Base-by-base conservation (phyloP, 2,329 filamentous ascomycete genomes). In the Venturia pyrina region DNA sequence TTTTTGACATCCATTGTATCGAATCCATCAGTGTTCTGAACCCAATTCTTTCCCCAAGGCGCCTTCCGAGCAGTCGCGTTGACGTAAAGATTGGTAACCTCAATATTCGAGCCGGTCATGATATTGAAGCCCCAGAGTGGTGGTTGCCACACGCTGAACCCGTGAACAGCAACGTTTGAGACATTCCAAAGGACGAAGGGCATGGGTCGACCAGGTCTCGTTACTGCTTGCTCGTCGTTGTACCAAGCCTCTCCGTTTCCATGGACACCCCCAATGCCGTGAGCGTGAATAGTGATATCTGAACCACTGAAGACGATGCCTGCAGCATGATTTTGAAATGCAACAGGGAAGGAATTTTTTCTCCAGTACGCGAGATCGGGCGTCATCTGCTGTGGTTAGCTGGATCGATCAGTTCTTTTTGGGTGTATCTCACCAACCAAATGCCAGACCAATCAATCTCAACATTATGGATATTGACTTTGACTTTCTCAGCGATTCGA, bases 161-260 rank as follows among this genome's bases (percentile, higher is more conserved):
- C 79, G 28, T 77, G 75, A n/a, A 85, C 81, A 4, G 75, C 73
- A 2, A 85, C 82, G 64, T 84, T 78, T n/a, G 77, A 80, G 3
- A 82, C 80, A 68, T 85, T 85, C 83, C 82, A 85, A 64, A 83
- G 79, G 4, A 84, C 81, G 66, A 85, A 84, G 0, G 82, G 82
- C 82, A 85, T 85, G 0, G 82, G 83, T 11, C 83, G 73, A 3
- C 82, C 82, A 1, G 78, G 78, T 64, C 77, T 78, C 0, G 81
- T 84, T 6, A 72, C 68, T 17, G 75, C 78, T 34, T 75, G 69
- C 71, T 85, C 82, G 10, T 73, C 79, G 21, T 74, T 78, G 68
- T 85, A 85, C 83, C 83, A 85, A 1, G 75, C 70, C 67, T 85
- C 79, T 3, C 83, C 82, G 67, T 83, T 83, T 6, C 82, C 82